These are phyloP conservation scores for Paramecium sonneborni DNA, from an alignment of 73 alveolate species.

Conservation along the genomic window DNA sequence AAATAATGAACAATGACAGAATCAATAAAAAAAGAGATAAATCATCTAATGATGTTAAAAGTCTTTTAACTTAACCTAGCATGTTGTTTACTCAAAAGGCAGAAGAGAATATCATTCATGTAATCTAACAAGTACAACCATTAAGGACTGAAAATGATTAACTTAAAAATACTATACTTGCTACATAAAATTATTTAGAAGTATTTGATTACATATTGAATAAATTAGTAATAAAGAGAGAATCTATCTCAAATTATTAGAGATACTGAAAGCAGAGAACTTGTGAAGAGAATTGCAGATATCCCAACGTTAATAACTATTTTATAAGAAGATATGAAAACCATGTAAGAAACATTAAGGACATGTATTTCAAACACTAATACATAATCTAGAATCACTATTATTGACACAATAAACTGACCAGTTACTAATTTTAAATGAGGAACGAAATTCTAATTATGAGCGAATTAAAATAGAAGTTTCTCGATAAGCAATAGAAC, in stretches of 20 bases:
- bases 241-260: neutral
- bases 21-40: neutral
- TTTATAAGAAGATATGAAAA: neutral
- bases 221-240: neutral
- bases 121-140: neutral
- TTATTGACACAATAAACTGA: neutral
- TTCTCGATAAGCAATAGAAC: neutral
- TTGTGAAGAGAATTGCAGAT: neutral
- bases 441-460: slow-evolving; percentile 3
- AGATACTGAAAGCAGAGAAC: neutral
- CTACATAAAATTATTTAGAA: neutral
- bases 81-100: neutral
- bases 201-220: neutral
- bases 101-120: neutral
- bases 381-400: neutral
- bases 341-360: neutral
- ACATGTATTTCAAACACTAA: neutral
- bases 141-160: neutral
- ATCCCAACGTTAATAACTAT: neutral
- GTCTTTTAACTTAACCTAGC: neutral
- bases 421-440: neutral
- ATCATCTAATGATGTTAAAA: neutral
- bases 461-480: neutral
- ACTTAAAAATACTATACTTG: slow-evolving; percentile 28
- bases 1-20: neutral